Conservation (phyloP, 805 yeast genomes). For the Lachancea meyersii region DNA sequence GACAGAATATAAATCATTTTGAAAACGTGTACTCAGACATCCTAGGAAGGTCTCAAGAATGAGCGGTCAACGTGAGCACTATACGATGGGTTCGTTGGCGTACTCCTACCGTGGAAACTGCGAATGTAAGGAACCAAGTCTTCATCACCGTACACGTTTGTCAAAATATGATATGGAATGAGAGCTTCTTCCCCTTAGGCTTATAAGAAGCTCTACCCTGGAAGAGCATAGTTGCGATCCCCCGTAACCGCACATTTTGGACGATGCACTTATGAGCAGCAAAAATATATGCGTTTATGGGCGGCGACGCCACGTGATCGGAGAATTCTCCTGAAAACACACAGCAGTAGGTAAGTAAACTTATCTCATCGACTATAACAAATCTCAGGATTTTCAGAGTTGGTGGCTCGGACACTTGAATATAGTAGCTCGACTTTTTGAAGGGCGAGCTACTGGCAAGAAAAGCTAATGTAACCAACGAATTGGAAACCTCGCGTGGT, state of each 20-base stretch:
- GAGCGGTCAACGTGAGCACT: conserved; percentile 78
- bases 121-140: conserved; percentile 71
- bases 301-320: too few species aligned
- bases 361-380: too few species aligned
- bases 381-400: too few species aligned
- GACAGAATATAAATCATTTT: not conserved
- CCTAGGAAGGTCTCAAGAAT: conserved; percentile 71
- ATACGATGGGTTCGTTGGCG: conserved; percentile 73
- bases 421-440: conserved; percentile 21
- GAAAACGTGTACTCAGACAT: conserved; percentile 58
- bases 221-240: conserved; percentile 7
- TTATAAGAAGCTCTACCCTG: conserved; percentile 2
- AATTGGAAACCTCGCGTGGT: conserved; percentile 26
- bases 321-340: too few species aligned
- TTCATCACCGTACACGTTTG: conserved; percentile 55
- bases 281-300: too few species aligned
- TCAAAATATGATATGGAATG: not conserved
- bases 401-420: conserved; percentile 25
- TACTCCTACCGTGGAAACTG: conserved; percentile 93
- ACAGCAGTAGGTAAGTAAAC: too few species aligned
- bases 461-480: conserved; percentile 48
- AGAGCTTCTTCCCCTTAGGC: conserved; percentile 1
- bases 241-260: conserved; percentile 2
- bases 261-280: too few species aligned
- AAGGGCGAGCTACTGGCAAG: conserved; percentile 67